Percentiles rank a stretch among this genome's conserved stretches.
Evolutionary conservation across 2,329 filamentous ascomycete species (phyloP).

Genomic region (Neurospora crassa): DNA sequence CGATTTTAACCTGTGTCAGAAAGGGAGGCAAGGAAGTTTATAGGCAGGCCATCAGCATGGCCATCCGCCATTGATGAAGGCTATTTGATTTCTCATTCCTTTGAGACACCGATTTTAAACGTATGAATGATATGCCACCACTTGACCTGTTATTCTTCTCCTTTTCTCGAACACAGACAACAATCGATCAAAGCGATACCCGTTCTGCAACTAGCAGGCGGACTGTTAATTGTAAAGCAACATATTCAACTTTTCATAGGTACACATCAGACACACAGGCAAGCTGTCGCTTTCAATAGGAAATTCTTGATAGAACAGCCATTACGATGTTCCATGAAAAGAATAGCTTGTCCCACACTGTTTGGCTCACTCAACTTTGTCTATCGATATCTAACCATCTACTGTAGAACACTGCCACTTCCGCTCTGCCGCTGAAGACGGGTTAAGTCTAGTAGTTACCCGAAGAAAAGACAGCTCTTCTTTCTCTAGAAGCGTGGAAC

Average conservation of each 20-base stretch:
- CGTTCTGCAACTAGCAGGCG: not conserved
- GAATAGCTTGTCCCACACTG: not conserved
- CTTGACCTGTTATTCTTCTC: not conserved
- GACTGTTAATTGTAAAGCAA: not conserved
- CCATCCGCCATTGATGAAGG: not conserved
- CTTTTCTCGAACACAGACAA: not conserved
- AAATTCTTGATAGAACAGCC: not conserved
- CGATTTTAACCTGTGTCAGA: not conserved
- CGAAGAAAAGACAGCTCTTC: not conserved
- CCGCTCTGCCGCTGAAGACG: not conserved
- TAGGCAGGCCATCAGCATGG: not conserved
- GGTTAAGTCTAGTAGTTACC: not conserved
- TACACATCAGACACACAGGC: not conserved
- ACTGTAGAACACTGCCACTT: not conserved
- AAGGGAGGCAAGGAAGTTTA: not conserved
- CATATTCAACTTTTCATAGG: not conserved
- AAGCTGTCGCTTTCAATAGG: not conserved
- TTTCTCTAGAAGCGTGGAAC: not conserved
- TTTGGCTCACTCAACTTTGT: not conserved
- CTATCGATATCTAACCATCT: not conserved
- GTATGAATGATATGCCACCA: not conserved
- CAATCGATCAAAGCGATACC: rapidly evolving
- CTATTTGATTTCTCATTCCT: not conserved
- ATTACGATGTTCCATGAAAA: not conserved
- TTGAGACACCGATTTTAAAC: not conserved